These are phyloP conservation scores for Pythium rishiriense DNA, from an alignment of 352 stramenopile genomes.

Conservation along the genomic window DNA sequence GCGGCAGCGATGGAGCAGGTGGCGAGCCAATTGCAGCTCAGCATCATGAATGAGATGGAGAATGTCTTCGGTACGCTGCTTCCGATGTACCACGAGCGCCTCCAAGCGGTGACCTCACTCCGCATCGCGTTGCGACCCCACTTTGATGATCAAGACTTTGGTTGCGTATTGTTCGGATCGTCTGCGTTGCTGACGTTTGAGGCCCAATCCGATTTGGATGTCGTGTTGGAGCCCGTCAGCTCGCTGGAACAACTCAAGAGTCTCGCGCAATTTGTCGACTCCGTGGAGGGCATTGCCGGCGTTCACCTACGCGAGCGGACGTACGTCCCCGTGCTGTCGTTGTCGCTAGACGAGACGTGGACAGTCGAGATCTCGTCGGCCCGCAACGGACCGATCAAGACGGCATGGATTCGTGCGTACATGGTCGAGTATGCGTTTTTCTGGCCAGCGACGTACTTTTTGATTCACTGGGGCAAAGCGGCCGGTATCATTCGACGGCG, in stretches of 20 bases:
- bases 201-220: conserved; percentile 72
- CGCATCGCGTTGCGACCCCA: conserved; percentile 36
- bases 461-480: conserved; percentile 78
- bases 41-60: conserved; percentile 56
- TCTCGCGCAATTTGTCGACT: conserved; percentile 16
- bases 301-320: conserved; percentile 28
- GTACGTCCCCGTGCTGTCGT: conserved; percentile 60
- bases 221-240: conserved; percentile 36
- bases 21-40: conserved; percentile 42
- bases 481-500: conserved; percentile 62
- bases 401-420: conserved; percentile 64
- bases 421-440: conserved; percentile 70
- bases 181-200: conserved; percentile 76
- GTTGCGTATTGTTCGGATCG: conserved; percentile 62
- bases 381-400: conserved; percentile 70
- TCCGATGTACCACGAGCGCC: conserved; percentile 61
- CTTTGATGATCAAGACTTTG: conserved; percentile 31
- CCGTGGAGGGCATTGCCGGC: not conserved
- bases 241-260: conserved; percentile 3
- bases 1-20: conserved; percentile 3
- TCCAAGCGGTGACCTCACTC: conserved; percentile 53
- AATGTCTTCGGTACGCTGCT: conserved; percentile 50
- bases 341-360: conserved; percentile 61
- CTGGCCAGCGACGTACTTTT: conserved; percentile 69
- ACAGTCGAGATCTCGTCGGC: conserved; percentile 60